Percentiles rank a stretch among this genome's conserved stretches.
Evolutionary conservation across 140 eudicot genomes (phyloP).

Genomic region (Oenanthe javanica): DNA sequence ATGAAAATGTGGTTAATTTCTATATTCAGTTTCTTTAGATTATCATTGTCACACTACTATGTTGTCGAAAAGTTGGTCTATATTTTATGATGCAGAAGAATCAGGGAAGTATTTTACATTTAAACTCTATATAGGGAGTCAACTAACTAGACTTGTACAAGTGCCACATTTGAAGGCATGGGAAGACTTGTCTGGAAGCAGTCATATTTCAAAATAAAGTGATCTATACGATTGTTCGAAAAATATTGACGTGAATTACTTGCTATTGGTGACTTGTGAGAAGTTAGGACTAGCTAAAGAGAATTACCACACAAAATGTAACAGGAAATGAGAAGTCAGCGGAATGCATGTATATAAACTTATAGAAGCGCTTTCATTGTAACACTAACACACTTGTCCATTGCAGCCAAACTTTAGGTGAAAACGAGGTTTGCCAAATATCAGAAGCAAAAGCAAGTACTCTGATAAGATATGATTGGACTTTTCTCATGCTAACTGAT

Average conservation of each 20-base stretch:
- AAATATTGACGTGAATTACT: no score
- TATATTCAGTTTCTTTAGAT: no score
- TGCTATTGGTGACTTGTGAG: no score
- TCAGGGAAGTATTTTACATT: neutral
- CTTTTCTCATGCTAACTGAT: neutral
- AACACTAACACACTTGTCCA: neutral
- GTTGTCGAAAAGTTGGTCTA: neutral
- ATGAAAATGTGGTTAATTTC: no score
- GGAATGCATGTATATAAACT: neutral
- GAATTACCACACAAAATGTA: no score
- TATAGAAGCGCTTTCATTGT: neutral
- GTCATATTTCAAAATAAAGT: neutral
- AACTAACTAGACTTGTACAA: neutral
- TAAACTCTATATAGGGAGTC: neutral
- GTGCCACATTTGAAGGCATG: neutral
- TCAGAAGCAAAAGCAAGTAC: neutral
- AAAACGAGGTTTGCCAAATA: neutral
- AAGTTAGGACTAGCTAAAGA: no score
- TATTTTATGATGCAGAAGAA: neutral
- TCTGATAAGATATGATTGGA: neutral
- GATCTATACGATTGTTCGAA: no score
- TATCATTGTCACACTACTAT: neutral
- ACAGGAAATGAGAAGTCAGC: neutral
- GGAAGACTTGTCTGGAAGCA: neutral
- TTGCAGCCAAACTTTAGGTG: neutral